Evolutionary conservation across 2,329 filamentous ascomycete species (phyloP).

Genomic region (Periconia sp.): DNA sequence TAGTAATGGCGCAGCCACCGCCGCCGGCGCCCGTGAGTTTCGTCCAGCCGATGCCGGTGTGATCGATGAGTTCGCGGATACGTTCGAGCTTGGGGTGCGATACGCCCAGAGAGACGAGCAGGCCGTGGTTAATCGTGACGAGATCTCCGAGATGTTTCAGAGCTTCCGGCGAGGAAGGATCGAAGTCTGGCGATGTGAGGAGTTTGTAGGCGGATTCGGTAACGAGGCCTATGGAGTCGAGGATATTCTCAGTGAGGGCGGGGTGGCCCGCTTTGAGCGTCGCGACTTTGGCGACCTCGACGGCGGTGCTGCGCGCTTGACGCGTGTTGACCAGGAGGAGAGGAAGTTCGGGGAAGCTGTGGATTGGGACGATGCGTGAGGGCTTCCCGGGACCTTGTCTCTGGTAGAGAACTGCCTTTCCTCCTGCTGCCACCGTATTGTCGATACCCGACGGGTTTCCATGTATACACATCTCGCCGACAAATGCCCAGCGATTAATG

Average conservation of each 20-base stretch:
- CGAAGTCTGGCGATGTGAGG: constrained; percentile 65
- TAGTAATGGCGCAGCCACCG: constrained; percentile 91
- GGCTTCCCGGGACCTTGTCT: constrained; percentile 76
- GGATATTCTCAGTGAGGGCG: constrained; percentile 74
- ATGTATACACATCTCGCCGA: constrained; percentile 95
- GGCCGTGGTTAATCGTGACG: constrained; percentile 90
- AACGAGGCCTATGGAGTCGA: constrained; percentile 82
- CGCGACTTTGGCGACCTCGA: constrained; percentile 84
- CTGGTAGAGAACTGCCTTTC: constrained; percentile 91
- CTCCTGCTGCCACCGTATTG: constrained; percentile 91
- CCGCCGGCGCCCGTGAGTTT: constrained; percentile 96
- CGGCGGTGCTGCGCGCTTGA: constrained; percentile 80
- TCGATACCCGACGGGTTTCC: constrained; percentile 96
- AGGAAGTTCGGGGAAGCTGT: constrained; percentile 88
- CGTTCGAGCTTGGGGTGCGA: constrained; percentile 93
- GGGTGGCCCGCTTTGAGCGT: constrained; percentile 72
- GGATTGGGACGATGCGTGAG: constrained; percentile 73
- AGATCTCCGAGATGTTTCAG: constrained; percentile 80
- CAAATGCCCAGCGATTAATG: constrained; percentile 97
- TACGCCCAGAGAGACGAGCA: constrained; percentile 87
- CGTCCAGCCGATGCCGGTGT: constrained; percentile 90
- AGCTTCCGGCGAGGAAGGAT: constrained; percentile 63
- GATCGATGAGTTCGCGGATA: constrained; percentile 80
- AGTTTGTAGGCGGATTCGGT: constrained; percentile 60
- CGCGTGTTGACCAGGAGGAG: constrained; percentile 87